These are phyloP conservation scores for Ulmus americana DNA, from an alignment of 331 rosid species.

Conservation along the genomic window DNA sequence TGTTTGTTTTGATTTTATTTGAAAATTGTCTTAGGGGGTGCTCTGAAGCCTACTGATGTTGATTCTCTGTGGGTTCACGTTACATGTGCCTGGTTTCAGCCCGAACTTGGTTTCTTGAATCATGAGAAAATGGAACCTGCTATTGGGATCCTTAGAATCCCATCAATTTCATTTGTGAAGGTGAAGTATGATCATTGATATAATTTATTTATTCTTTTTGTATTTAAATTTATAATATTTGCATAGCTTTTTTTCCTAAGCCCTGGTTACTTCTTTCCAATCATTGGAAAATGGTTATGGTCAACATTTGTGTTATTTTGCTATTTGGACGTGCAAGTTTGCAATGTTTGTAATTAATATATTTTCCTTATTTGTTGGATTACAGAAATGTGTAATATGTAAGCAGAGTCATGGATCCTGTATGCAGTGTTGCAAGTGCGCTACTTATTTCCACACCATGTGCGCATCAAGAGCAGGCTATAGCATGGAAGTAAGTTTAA, in stretches of 20 bases:
- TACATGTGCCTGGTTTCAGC: conserved; percentile 94
- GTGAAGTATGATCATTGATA: conserved; percentile 31
- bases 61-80: conserved; percentile 90
- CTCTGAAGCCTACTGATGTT: conserved; percentile 91
- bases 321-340: background rate
- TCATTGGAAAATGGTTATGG: background rate
- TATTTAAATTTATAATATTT: background rate
- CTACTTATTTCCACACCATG: conserved; percentile 71
- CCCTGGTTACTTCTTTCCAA: background rate
- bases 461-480: conserved; percentile 95
- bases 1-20: conserved; percentile 15
- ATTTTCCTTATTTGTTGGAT: conserved; percentile 28
- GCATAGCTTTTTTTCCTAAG: background rate
- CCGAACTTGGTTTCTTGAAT: conserved; percentile 70
- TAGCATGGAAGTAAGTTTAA: conserved; percentile 76
- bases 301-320: background rate
- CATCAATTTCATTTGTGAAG: conserved; percentile 67
- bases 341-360: background rate
- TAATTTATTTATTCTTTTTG: conserved; percentile 15
- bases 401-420: conserved; percentile 93
- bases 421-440: conserved; percentile 81
- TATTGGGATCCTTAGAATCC: conserved; percentile 75
- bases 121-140: conserved; percentile 95
- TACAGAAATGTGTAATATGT: conserved; percentile 81
- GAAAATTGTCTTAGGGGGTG: conserved; percentile 67